Evolutionary conservation across 768 basidiomycete genomes (phyloP).

Genomic region (Porpolomopsis calyptriformis): DNA sequence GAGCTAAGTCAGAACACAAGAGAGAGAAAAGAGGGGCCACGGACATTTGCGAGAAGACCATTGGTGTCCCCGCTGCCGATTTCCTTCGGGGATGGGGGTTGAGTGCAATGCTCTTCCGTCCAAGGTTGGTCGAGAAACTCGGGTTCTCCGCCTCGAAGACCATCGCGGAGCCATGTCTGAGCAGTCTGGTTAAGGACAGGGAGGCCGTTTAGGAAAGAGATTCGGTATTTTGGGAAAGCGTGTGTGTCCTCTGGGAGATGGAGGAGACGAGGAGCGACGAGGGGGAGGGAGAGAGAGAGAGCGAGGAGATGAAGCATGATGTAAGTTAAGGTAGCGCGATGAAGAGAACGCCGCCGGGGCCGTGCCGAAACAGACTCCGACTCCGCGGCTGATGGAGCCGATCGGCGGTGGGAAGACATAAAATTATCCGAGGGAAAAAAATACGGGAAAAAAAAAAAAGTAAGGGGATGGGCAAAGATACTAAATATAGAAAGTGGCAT

Average conservation of each 20-base stretch:
- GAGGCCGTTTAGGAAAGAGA: slow-evolving; percentile 69
- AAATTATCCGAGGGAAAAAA: slow-evolving; percentile 19
- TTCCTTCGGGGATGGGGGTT: slow-evolving; percentile 37
- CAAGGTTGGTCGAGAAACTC: slow-evolving; percentile 68
- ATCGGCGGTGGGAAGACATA: slow-evolving; percentile 19
- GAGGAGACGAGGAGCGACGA: slow-evolving; percentile 32
- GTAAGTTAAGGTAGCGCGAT: slow-evolving; percentile 18
- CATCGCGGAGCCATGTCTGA: slow-evolving; percentile 60
- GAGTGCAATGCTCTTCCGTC: slow-evolving; percentile 31
- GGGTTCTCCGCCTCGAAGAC: slow-evolving; percentile 61
- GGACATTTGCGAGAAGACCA: slow-evolving; percentile 26
- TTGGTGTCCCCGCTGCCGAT: slow-evolving; percentile 47
- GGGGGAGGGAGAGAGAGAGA: slow-evolving; percentile 19
- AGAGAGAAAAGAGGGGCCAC: slow-evolving; percentile 11
- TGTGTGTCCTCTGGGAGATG: slow-evolving; percentile 73
- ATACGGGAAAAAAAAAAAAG: slow-evolving; percentile 13
- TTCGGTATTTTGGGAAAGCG: slow-evolving; percentile 74
- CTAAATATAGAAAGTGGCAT: no score
- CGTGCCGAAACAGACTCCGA: slow-evolving; percentile 11
- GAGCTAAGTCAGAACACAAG: slow-evolving; percentile 17
- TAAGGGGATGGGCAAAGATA: no score
- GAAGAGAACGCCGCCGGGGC: slow-evolving; percentile 17
- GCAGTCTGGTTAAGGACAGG: slow-evolving; percentile 67
- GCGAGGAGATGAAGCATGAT: slow-evolving; percentile 13
- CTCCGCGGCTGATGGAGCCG: slow-evolving; percentile 12